Percentiles rank a stretch among this genome's conserved stretches.
Evolutionary conservation across 495 filamentous ascomycete species (phyloP).

Genomic region (Choiromyces venosus): DNA sequence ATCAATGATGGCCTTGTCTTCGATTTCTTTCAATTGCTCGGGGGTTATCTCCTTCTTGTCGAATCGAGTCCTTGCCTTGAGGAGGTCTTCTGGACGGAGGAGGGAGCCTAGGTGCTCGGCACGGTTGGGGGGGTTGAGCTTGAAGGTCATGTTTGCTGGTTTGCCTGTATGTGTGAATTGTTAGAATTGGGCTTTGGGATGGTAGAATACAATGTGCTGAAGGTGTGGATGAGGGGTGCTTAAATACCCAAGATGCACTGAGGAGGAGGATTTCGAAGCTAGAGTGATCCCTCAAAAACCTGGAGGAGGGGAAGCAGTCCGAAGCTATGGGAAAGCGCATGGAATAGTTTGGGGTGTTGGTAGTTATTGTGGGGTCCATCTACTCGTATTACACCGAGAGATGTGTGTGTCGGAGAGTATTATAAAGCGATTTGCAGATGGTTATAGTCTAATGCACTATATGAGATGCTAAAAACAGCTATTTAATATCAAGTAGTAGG

Average conservation of each 20-base stretch:
- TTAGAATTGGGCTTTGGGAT: background rate
- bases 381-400: background rate
- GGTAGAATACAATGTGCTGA: background rate
- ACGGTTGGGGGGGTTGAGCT: conserved; percentile 60
- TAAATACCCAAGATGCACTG: background rate
- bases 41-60: conserved; percentile 47
- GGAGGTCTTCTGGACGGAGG: conserved; percentile 63
- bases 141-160: conserved; percentile 1
- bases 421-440: background rate
- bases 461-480: background rate
- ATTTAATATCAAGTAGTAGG: background rate
- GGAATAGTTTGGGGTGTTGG: background rate
- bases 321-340: too few relatives aligned
- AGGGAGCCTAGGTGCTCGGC: conserved; percentile 82
- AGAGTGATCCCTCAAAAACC: background rate
- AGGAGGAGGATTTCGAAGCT: background rate
- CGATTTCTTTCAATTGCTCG: conserved; percentile 50
- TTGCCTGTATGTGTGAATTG: too few relatives aligned
- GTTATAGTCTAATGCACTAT: too few relatives aligned
- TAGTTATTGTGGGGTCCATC: background rate
- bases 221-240: background rate
- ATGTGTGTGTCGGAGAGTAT: too few relatives aligned
- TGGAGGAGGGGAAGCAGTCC: background rate
- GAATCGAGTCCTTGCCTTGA: conserved; percentile 56
- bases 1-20: conserved; percentile 52